Evolutionary conservation across 2,329 filamentous ascomycete genomes (phyloP).

Genomic region (Fusarium odoratissimum): DNA sequence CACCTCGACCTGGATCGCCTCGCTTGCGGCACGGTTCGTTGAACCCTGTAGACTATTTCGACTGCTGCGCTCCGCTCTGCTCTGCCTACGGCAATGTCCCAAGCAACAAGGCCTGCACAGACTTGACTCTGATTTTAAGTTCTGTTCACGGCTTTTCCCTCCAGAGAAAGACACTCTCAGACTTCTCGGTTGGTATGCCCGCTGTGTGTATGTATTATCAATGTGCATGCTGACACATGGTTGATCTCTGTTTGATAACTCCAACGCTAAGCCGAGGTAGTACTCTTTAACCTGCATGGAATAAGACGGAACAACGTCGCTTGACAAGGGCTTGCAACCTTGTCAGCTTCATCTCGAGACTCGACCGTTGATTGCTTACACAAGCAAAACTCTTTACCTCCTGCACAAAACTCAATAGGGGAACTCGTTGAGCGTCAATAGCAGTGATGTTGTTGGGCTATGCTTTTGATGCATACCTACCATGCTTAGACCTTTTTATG

Average conservation of each 20-base stretch:
- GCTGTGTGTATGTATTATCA: conserved; percentile 5
- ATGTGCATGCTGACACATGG: conserved; percentile 19
- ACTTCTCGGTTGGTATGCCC: background rate
- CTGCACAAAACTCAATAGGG: conserved; percentile 14
- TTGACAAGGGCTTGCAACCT: conserved; percentile 27
- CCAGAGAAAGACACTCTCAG: background rate
- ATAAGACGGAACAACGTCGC: conserved; percentile 12
- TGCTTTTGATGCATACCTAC: background rate
- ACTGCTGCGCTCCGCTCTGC: background rate
- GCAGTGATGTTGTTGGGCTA: background rate
- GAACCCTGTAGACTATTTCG: conserved; percentile 13
- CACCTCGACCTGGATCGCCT: conserved; percentile 2
- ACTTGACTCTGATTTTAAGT: background rate
- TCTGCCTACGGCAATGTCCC: background rate
- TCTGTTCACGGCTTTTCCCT: background rate
- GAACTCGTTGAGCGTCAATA: background rate
- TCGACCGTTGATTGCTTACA: conserved; percentile 12
- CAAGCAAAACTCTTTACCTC: conserved; percentile 10
- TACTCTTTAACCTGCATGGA: background rate
- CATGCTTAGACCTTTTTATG: background rate
- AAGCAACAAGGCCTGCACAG: background rate
- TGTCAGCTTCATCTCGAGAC: conserved; percentile 22
- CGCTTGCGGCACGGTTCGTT: conserved; percentile 26
- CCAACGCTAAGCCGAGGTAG: conserved; percentile 18
- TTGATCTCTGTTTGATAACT: background rate